Evolutionary conservation across 2,329 filamentous ascomycete species (phyloP).

Genomic region (Fusarium subglutinans): DNA sequence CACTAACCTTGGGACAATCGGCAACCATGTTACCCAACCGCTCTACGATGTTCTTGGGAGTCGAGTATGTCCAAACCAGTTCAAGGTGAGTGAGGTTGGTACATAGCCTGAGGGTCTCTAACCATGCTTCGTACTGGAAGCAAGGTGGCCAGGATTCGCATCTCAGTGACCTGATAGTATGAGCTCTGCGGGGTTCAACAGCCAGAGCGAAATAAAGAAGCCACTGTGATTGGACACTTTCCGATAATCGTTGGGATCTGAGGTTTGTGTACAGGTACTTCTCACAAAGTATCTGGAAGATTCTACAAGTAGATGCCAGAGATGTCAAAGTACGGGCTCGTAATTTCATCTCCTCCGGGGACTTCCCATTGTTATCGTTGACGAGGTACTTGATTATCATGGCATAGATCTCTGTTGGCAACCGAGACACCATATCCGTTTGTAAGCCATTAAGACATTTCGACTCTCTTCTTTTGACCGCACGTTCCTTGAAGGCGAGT

Average conservation of each 20-base stretch:
- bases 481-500: neutral
- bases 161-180: neutral
- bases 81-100: neutral
- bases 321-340: neutral
- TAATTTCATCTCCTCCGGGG: neutral
- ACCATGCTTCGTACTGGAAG: neutral
- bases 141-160: neutral
- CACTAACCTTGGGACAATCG: slow-evolving; percentile 4
- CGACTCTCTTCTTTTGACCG: neutral
- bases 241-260: neutral
- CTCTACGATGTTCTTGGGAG: too few relatives aligned
- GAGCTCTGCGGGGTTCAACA: slow-evolving; percentile 8
- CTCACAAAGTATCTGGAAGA: neutral
- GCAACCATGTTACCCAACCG: neutral
- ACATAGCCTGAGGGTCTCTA: neutral
- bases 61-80: neutral
- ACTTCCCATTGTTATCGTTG: neutral
- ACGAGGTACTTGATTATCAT: neutral
- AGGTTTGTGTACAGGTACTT: neutral
- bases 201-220: neutral
- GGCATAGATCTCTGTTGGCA: neutral
- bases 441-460: neutral
- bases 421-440: neutral
- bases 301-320: neutral
- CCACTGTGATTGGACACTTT: neutral